A percentile compares a stretch with the other conserved stretches of the same genome.
Evolutionary conservation across 306 rosid species (phyloP).

Genomic region (Ziziphus jujuba): DNA sequence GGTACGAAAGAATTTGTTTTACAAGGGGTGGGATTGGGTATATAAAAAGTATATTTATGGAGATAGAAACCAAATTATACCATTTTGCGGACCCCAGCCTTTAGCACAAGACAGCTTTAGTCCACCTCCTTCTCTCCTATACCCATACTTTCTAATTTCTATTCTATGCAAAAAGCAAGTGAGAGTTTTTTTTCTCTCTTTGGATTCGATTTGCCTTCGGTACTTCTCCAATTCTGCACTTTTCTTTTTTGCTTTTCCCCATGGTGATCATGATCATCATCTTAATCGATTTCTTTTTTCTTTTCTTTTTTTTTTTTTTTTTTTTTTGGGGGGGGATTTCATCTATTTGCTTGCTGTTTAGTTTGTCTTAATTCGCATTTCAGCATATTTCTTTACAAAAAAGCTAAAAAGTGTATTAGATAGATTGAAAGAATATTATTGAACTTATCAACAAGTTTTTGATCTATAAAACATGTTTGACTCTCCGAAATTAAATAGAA

Average conservation of each 20-base stretch:
- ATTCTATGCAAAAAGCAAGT: slow-evolving; percentile 24
- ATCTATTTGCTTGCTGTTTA: neutral
- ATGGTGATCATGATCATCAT: slow-evolving; percentile 22
- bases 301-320: no score
- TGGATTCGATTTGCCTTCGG: slow-evolving; percentile 59
- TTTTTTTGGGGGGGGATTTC: no score
- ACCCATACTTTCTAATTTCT: slow-evolving; percentile 25
- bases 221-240: slow-evolving; percentile 34
- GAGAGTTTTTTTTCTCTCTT: slow-evolving; percentile 31
- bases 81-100: slow-evolving; percentile 35
- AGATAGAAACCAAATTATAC: slow-evolving; percentile 9
- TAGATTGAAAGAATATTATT: no score
- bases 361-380: neutral
- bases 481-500: no score
- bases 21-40: slow-evolving; percentile 8
- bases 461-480: no score
- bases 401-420: no score
- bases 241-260: slow-evolving; percentile 22
- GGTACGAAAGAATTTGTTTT: slow-evolving; percentile 42
- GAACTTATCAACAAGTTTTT: no score
- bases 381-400: no score
- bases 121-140: slow-evolving; percentile 14
- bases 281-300: neutral
- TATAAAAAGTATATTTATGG: neutral
- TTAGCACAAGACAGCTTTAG: slow-evolving; percentile 45